Conservation (phyloP, 306 rosid species). For the Gastrolobium bilobum region DNA sequence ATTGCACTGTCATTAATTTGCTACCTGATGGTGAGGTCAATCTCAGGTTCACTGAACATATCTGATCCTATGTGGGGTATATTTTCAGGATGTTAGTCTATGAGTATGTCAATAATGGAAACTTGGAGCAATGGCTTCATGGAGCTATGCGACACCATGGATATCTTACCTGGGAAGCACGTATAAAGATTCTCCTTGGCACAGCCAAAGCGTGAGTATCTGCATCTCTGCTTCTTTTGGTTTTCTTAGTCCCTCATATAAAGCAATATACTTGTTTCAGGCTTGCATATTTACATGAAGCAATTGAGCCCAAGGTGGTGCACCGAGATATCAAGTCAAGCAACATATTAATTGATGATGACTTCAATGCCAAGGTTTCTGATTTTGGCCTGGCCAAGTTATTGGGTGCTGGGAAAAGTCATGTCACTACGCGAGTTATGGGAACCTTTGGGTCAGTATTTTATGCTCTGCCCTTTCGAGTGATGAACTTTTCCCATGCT, state of each 20-base stretch:
- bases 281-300: conserved; percentile 93
- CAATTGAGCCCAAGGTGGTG: conserved; percentile 94
- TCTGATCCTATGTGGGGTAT: conserved; percentile 24
- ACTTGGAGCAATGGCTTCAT: conserved; percentile 97
- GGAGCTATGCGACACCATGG: conserved; percentile 97
- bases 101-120: conserved; percentile 95
- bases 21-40: conserved; percentile 22
- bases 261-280: conserved; percentile 61
- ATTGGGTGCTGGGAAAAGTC: conserved; percentile 91
- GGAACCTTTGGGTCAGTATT: conserved; percentile 92
- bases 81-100: conserved; percentile 83
- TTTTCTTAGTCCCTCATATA: conserved; percentile 43
- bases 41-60: background rate
- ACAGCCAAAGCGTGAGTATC: conserved; percentile 94
- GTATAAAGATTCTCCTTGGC: conserved; percentile 89
- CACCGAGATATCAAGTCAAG: conserved; percentile 96
- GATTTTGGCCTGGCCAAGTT: conserved; percentile 96
- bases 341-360: conserved; percentile 87
- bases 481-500: conserved; percentile 23
- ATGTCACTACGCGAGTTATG: conserved; percentile 96
- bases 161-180: conserved; percentile 98
- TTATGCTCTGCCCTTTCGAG: conserved; percentile 27
- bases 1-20: conserved; percentile 23
- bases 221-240: conserved; percentile 31
- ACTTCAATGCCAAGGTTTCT: conserved; percentile 94